Evolutionary conservation across 305 asterid genomes (phyloP).

Genomic region (Fraxinus latifolia): DNA sequence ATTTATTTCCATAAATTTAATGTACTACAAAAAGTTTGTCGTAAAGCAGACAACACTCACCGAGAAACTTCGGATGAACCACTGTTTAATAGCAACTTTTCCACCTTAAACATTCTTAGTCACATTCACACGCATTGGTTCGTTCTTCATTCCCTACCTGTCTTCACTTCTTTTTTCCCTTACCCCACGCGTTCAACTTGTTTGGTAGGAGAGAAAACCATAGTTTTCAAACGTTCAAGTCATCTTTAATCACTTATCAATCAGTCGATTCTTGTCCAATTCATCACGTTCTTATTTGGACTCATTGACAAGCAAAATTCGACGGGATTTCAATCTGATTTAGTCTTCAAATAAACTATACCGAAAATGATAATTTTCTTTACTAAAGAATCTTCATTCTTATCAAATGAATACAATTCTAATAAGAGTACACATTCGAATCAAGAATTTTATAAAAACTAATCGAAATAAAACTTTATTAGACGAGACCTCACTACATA

Average conservation of each 20-base stretch:
- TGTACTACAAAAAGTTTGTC: not conserved
- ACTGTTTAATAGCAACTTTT: not conserved
- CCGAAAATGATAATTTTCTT: too few species aligned
- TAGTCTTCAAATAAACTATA: not conserved
- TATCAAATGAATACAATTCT: not conserved
- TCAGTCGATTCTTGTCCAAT: not conserved
- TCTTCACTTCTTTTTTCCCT: not conserved
- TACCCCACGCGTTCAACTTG: slow-evolving; percentile 22
- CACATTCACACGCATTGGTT: not conserved
- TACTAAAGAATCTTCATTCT: not conserved
- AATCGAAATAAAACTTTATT: too few species aligned
- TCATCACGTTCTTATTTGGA: not conserved
- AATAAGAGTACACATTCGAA: not conserved
- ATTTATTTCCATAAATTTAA: not conserved
- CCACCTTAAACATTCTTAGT: not conserved
- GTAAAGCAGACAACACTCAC: not conserved
- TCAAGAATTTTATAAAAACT: not conserved
- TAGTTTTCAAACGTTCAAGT: not conserved
- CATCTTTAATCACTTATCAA: not conserved
- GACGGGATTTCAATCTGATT: not conserved
- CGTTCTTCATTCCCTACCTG: not conserved
- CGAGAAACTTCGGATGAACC: slow-evolving; percentile 11
- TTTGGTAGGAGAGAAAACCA: not conserved
- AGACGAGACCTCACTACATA: too few species aligned
- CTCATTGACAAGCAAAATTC: not conserved